Percentiles rank a stretch among this genome's conserved stretches.
Evolutionary conservation across 2,329 filamentous ascomycete genomes (phyloP).

Genomic region (Aspergillus terreus): DNA sequence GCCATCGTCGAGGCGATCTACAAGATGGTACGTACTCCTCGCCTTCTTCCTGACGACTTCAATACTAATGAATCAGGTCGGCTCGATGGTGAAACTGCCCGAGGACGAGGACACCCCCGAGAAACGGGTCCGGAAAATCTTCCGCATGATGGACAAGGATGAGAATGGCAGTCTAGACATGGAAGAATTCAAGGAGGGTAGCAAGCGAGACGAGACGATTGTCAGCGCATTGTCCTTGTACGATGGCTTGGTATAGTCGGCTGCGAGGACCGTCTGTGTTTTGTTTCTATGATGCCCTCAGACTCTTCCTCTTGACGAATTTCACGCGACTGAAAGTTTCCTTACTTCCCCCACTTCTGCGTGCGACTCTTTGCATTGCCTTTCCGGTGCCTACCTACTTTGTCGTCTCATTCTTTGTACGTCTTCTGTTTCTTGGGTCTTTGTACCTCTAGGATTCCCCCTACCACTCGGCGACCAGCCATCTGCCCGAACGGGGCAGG

Average conservation of each 20-base stretch:
- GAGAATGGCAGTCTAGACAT: slow-evolving; percentile 96
- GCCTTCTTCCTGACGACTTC: not conserved
- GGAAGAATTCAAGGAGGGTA: slow-evolving; percentile 98
- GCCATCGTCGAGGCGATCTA: slow-evolving; percentile 99
- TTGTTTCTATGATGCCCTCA: too few relatives aligned
- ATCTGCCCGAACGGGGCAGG: too few relatives aligned
- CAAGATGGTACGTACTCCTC: slow-evolving; percentile 73
- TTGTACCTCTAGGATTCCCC: too few relatives aligned
- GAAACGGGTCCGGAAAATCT: slow-evolving; percentile 97
- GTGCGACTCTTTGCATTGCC: too few relatives aligned
- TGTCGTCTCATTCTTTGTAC: too few relatives aligned
- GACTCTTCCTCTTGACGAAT: too few relatives aligned
- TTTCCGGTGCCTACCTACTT: too few relatives aligned
- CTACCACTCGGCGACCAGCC: too few relatives aligned
- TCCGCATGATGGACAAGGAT: slow-evolving; percentile 99
- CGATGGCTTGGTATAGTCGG: slow-evolving; percentile 76
- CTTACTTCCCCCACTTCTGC: too few relatives aligned
- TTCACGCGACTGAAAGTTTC: too few relatives aligned
- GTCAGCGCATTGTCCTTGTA: slow-evolving; percentile 95
- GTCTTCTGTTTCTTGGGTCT: too few relatives aligned
- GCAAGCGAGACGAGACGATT: slow-evolving; percentile 97
- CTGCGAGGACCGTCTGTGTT: too few relatives aligned
- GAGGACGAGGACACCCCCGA: slow-evolving; percentile 98
- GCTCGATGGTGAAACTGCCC: slow-evolving; percentile 97
- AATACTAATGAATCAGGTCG: slow-evolving; percentile 61